A percentile compares a stretch with the other conserved stretches of the same genome.
Evolutionary conservation across 2,329 filamentous ascomycete species (phyloP).

Genomic region (Celoporthe dispersa): DNA sequence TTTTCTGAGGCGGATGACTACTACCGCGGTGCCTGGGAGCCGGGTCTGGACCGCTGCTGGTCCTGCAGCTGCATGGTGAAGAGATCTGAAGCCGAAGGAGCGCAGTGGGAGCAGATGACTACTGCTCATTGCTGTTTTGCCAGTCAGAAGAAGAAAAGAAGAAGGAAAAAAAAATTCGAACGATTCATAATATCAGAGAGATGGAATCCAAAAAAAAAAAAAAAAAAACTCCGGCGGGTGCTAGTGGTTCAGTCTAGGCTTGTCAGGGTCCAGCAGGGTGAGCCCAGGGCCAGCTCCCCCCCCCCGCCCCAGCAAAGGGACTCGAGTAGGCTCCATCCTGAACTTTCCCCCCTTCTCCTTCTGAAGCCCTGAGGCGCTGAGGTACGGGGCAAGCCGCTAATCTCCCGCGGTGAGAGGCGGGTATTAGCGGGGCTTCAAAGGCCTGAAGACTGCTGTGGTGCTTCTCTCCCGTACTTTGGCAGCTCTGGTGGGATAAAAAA

Average conservation of each 20-base stretch:
- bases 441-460: not conserved
- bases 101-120: conserved; percentile 4
- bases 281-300: not conserved
- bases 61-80: conserved; percentile 23
- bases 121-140: conserved; percentile 22
- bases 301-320: not conserved
- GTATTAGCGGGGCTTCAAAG: conserved; percentile 21
- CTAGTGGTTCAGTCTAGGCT: not conserved
- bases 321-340: not conserved
- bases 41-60: conserved; percentile 20
- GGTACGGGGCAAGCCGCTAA: conserved; percentile 1
- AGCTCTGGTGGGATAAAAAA: not conserved
- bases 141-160: not conserved
- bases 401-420: not conserved
- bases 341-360: no score
- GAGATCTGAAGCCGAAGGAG: conserved; percentile 1
- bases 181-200: not conserved
- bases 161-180: not conserved
- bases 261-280: conserved; percentile 3
- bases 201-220: not conserved
- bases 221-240: not conserved
- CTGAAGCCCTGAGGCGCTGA: not conserved
- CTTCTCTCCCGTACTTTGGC: not conserved
- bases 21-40: conserved; percentile 16
- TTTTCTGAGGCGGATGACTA: conserved; percentile 21